Evolutionary conservation across 192 early-diverging fungal genomes (phyloP).

Genomic region (Gryganskiella cystojenkinii): DNA sequence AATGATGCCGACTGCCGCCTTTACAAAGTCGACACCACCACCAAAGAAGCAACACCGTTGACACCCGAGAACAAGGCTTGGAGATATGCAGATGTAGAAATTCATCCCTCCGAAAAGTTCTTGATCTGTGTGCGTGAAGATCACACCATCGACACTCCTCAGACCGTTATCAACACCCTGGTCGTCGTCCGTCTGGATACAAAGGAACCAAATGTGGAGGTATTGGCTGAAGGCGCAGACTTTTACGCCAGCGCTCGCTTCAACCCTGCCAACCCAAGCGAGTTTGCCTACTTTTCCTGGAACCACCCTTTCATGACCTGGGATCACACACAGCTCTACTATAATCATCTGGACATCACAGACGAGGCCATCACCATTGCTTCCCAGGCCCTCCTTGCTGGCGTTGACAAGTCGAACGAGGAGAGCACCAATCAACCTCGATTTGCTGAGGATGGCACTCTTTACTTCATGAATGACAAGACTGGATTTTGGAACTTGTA

Average conservation of each 20-base stretch:
- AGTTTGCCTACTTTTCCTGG: conserved; percentile 77
- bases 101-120: conserved; percentile 66
- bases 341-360: conserved; percentile 51
- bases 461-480: conserved; percentile 77
- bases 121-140: conserved; percentile 77
- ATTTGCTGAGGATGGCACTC: conserved; percentile 62
- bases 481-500: conserved; percentile 81
- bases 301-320: conserved; percentile 84
- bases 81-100: conserved; percentile 73
- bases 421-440: conserved; percentile 67
- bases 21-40: conserved; percentile 56
- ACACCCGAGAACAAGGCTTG: conserved; percentile 57
- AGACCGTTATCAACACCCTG: conserved; percentile 65
- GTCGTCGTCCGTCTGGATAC: conserved; percentile 63
- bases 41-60: conserved; percentile 50
- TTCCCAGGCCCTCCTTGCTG: conserved; percentile 32
- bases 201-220: conserved; percentile 43
- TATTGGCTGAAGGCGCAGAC: conserved; percentile 66
- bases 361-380: conserved; percentile 17
- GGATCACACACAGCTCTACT: conserved; percentile 73
- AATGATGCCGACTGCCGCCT: conserved; percentile 68
- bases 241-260: conserved; percentile 77
- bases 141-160: conserved; percentile 68
- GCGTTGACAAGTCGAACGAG: conserved; percentile 37
- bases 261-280: conserved; percentile 48